Evolutionary conservation across 495 filamentous ascomycete genomes (phyloP), one percentile per base, ranked within the genome.

Genomic region (Penicillium canescens): DNA sequence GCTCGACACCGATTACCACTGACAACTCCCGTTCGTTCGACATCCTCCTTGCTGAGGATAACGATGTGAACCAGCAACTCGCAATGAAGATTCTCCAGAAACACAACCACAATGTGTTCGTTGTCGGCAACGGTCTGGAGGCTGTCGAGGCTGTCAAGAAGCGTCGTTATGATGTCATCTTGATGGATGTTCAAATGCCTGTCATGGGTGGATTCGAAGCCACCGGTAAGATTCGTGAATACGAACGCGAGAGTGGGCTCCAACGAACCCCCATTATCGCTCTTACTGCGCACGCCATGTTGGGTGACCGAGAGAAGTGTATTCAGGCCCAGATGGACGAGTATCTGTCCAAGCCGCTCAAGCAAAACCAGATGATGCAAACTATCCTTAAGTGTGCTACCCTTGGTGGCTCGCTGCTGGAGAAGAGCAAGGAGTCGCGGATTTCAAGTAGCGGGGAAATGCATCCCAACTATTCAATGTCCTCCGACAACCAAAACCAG

Each of bases 151-250:
- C 87, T 23, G 83, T 98, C 56, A 91, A 91, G 76, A 83, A 86
- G 61, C 91, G 89, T 72, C 87, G 90, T 56, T 98, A 93, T 64
- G 94, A 98, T 72, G 90, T 96, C 61, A 94, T 98, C 56, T 74
- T 99, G 42, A 99, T 99, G 94, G 94, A 99, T 62, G 95, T 99
- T 6, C 95, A 98, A 69, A 99, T 99, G 95, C 95, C 95, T 18
- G 87, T 98, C 55, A 98, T 99, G 92, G 95, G 95, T 59, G 95
- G 95, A 34, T 99, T 98, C 68, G 95, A 99, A 72, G 91, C 95
- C 35, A 99, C 95, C 16, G 91, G 86, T 48, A 96, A 94, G 77
- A 99, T 99, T 56, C 87, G 95, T 44, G 92, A 96, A 62, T 97
- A 90, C 63, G 95, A 99, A 67, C 84, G 86, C 28, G 87, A 88